These are phyloP conservation scores for Colletotrichum incanum DNA, from an alignment of 2,329 filamentous ascomycete genomes.

Conservation along the genomic window DNA sequence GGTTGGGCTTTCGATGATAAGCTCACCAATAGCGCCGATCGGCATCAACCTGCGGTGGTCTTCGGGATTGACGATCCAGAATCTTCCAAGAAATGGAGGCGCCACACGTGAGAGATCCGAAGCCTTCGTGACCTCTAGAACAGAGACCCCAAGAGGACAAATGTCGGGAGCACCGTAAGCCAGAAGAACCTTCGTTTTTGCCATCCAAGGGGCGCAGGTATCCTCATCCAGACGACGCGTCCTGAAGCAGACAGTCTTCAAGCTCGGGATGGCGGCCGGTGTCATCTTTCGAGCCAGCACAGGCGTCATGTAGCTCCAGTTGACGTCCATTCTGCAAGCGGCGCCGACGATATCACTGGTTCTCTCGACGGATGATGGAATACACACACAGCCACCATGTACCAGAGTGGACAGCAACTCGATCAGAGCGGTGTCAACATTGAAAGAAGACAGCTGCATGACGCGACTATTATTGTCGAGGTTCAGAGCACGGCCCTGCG, in stretches of 20 bases:
- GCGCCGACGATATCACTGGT: conserved; percentile 65
- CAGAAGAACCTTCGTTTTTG: conserved; percentile 62
- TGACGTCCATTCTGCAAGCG: conserved; percentile 66
- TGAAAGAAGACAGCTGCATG: conserved; percentile 69
- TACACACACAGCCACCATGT: conserved; percentile 72
- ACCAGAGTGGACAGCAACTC: conserved; percentile 69
- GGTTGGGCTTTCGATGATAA: conserved; percentile 73
- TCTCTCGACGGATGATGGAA: conserved; percentile 67
- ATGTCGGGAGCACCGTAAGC: conserved; percentile 68
- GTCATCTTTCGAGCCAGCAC: conserved; percentile 67
- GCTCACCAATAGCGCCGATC: conserved; percentile 69
- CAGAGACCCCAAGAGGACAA: conserved; percentile 67
- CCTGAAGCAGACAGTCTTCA: conserved; percentile 62
- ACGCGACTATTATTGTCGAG: conserved; percentile 69
- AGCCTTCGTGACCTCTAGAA: conserved; percentile 58
- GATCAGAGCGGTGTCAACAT: conserved; percentile 67
- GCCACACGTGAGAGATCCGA: conserved; percentile 60
- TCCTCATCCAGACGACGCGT: conserved; percentile 67
- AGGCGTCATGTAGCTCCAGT: conserved; percentile 71
- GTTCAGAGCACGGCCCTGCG: conserved; percentile 65
- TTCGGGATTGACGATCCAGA: conserved; percentile 69
- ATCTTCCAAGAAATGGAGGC: conserved; percentile 64
- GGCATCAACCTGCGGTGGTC: conserved; percentile 67
- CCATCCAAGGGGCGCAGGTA: conserved; percentile 63
- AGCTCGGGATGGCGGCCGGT: conserved; percentile 54